Conservation (phyloP, 345 rosid genomes). For the Hibiscus mutabilis region DNA sequence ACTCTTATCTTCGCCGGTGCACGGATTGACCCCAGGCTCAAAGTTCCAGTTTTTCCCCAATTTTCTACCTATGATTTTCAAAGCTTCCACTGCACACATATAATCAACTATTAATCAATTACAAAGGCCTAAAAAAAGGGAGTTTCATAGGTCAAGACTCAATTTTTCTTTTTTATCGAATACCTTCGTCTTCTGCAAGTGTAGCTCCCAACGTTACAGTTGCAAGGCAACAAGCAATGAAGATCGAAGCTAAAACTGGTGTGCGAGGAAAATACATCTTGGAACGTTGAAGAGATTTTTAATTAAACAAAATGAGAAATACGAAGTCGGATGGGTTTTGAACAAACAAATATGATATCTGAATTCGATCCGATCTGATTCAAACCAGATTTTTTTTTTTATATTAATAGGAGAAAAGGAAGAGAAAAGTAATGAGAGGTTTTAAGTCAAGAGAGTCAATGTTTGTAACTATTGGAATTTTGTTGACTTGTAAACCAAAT, state of each 20-base stretch:
- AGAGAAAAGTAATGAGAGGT: no score
- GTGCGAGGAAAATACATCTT: neutral
- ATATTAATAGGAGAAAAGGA: no score
- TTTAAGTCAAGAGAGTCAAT: no score
- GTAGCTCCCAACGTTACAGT: conserved; percentile 21
- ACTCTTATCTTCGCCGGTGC: conserved; percentile 17
- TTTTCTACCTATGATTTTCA: conserved; percentile 31
- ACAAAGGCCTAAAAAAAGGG: neutral
- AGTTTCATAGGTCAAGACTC: neutral
- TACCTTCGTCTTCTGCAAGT: conserved; percentile 31
- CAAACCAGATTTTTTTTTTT: no score
- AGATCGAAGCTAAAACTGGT: conserved; percentile 13
- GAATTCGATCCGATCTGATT: no score
- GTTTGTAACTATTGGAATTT: no score
- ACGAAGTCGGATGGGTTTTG: no score
- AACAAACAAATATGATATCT: no score
- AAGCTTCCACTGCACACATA: conserved; percentile 30
- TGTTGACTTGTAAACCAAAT: no score
- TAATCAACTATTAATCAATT: neutral
- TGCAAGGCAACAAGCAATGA: conserved; percentile 15
- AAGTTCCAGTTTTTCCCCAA: conserved; percentile 44
- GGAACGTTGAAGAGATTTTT: neutral
- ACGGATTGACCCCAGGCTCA: conserved; percentile 31
- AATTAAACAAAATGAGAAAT: neutral
- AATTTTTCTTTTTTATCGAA: neutral